phyloP scores from a whole-genome alignment of 2,329 filamentous ascomycete genomes.

The Aspergillus aculeatinus region DNA sequence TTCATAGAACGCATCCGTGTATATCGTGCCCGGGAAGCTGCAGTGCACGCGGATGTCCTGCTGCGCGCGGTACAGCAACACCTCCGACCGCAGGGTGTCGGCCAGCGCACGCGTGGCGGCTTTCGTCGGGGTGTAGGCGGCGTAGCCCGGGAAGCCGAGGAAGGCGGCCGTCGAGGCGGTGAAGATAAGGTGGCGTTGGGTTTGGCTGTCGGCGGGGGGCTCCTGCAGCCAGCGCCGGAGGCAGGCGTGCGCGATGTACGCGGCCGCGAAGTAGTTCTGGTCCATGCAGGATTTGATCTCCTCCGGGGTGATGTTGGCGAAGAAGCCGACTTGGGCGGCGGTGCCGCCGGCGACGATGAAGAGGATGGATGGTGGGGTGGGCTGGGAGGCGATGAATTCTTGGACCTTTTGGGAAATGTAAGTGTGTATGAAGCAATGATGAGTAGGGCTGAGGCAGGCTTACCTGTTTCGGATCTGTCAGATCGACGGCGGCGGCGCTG shows the following conservation, averaged over 20 bases:
- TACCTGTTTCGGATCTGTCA: conserved; percentile 1
- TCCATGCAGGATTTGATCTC: conserved; percentile 16
- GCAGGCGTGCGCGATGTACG: conserved; percentile 11
- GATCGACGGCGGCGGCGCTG: background rate
- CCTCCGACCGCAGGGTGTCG: conserved; percentile 15
- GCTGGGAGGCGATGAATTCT: background rate
- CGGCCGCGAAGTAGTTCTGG: conserved; percentile 11
- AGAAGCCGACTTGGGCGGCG: conserved; percentile 17
- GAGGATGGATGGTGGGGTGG: conserved; percentile 12
- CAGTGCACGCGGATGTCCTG: conserved; percentile 10
- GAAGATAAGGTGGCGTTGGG: conserved; percentile 11
- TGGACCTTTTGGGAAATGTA: background rate
- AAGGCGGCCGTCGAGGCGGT: conserved; percentile 13
- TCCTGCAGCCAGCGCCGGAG: conserved; percentile 9
- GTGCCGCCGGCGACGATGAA: conserved; percentile 21
- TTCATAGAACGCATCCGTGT: conserved; percentile 6
- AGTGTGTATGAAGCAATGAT: no score
- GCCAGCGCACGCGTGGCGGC: conserved; percentile 15
- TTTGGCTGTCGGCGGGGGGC: background rate
- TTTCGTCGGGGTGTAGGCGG: conserved; percentile 15
- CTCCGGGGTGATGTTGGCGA: conserved; percentile 16
- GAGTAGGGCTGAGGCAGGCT: background rate
- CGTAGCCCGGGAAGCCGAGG: conserved; percentile 14
- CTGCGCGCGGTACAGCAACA: conserved; percentile 8
- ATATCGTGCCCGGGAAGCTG: conserved; percentile 10